These are phyloP conservation scores for Chalciporus sp. DNA, from an alignment of 1,284 basidiomycete species.

Conservation along the genomic window DNA sequence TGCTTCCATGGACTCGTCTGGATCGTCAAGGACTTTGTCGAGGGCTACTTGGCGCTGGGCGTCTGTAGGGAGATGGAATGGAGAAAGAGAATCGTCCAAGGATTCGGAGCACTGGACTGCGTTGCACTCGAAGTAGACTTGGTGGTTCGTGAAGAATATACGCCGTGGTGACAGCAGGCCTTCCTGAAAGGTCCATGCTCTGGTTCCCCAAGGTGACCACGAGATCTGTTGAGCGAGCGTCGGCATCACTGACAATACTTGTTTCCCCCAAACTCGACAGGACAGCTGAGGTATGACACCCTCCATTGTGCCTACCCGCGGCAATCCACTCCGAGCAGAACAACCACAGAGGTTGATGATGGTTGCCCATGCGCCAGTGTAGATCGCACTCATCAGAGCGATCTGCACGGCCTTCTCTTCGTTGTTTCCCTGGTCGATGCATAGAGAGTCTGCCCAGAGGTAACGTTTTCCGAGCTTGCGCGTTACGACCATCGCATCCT, in stretches of 20 bases:
- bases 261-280: slow-evolving; percentile 2
- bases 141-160: slow-evolving; percentile 25
- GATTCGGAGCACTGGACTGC: slow-evolving; percentile 18
- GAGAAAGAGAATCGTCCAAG: slow-evolving; percentile 15
- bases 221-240: slow-evolving; percentile 7
- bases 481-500: slow-evolving; percentile 17
- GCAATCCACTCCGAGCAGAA: slow-evolving; percentile 14
- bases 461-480: slow-evolving; percentile 15
- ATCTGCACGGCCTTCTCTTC: slow-evolving; percentile 20
- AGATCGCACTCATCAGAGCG: slow-evolving; percentile 20
- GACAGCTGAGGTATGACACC: slow-evolving; percentile 10
- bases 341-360: slow-evolving; percentile 11
- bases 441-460: slow-evolving; percentile 24
- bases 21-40: neutral
- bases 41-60: neutral
- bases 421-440: slow-evolving; percentile 17
- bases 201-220: slow-evolving; percentile 9
- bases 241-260: slow-evolving; percentile 15
- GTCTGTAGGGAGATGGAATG: slow-evolving; percentile 13
- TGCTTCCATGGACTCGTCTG: neutral
- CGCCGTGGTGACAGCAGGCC: slow-evolving; percentile 19
- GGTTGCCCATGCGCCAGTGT: slow-evolving; percentile 15
- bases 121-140: slow-evolving; percentile 25
- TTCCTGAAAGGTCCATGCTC: slow-evolving; percentile 23
- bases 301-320: slow-evolving; percentile 12